These are phyloP conservation scores for Pseudozyma pruni DNA, from an alignment of 1,284 basidiomycete genomes.

Conservation along the genomic window DNA sequence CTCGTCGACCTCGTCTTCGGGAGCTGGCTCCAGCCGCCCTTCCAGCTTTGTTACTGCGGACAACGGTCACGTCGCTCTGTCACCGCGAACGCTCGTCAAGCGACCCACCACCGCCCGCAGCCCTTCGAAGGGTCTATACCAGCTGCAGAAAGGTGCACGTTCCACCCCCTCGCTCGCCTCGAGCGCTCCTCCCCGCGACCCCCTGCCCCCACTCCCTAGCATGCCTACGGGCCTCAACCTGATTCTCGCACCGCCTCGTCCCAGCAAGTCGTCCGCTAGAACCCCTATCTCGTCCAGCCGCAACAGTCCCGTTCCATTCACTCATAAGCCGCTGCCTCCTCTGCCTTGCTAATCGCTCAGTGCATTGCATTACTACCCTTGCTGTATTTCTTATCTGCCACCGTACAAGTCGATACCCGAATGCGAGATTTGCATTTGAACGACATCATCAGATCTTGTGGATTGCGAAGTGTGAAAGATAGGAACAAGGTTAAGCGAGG, in stretches of 20 bases:
- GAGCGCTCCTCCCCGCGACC: slow-evolving; percentile 22
- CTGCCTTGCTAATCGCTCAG: slow-evolving; percentile 24
- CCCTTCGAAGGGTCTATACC: slow-evolving; percentile 11
- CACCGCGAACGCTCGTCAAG: neutral
- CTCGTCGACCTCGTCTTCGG: slow-evolving; percentile 19
- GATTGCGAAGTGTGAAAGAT: too few species aligned
- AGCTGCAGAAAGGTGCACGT: slow-evolving; percentile 10
- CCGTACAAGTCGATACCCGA: too few species aligned
- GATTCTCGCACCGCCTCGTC: slow-evolving; percentile 13
- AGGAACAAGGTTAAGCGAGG: slow-evolving; percentile 3
- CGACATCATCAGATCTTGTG: too few species aligned
- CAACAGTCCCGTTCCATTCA: slow-evolving; percentile 16
- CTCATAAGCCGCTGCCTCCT: slow-evolving; percentile 17
- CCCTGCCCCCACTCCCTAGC: slow-evolving; percentile 28
- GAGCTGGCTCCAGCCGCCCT: slow-evolving; percentile 4
- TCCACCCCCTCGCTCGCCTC: slow-evolving; percentile 18
- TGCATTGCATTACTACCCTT: neutral
- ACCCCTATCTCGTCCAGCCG: slow-evolving; percentile 16
- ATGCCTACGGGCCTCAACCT: slow-evolving; percentile 11
- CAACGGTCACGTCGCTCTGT: slow-evolving; percentile 2
- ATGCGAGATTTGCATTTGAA: too few species aligned
- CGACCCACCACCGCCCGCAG: slow-evolving; percentile 17
- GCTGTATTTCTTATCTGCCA: too few species aligned
- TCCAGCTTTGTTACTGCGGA: slow-evolving; percentile 22
- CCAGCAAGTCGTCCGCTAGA: slow-evolving; percentile 16